These are phyloP conservation scores for Sphagnum contortum DNA, from an alignment of 225 moss, liverwort and hornwort genomes.

Conservation along the genomic window DNA sequence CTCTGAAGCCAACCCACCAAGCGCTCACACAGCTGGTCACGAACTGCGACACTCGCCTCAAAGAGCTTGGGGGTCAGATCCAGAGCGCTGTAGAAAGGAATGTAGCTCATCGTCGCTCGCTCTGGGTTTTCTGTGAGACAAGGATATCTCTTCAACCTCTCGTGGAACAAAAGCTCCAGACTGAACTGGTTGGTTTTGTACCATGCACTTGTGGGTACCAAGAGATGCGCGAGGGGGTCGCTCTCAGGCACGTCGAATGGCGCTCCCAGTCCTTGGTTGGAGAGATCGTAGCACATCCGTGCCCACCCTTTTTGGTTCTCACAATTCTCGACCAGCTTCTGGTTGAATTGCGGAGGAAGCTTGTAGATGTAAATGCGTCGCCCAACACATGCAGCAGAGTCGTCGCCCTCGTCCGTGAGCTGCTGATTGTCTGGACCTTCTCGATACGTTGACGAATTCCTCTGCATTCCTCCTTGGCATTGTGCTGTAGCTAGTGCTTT, in stretches of 20 bases:
- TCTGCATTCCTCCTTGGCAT: too few relatives aligned
- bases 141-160: constrained; percentile 8
- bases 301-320: too few relatives aligned
- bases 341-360: too few relatives aligned
- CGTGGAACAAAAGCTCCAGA: constrained; percentile 9
- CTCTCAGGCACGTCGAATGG: not conserved
- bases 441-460: too few relatives aligned
- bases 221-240: not conserved
- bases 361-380: too few relatives aligned
- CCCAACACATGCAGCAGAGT: too few relatives aligned
- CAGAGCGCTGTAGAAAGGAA: constrained; percentile 10
- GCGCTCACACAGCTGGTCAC: not conserved
- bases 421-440: too few relatives aligned
- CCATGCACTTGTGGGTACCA: constrained; percentile 6
- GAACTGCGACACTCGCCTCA: not conserved
- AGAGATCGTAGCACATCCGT: too few relatives aligned
- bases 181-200: constrained; percentile 10
- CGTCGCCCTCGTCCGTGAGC: too few relatives aligned
- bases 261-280: too few relatives aligned
- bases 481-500: too few relatives aligned
- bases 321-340: too few relatives aligned
- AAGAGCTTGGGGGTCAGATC: constrained; percentile 2
- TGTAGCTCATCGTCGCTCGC: constrained; percentile 2
- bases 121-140: constrained; percentile 10
- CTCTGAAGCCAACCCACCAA: constrained; percentile 8